Evolutionary conservation across 805 yeast species (phyloP).

Genomic region (Candida dendrica): DNA sequence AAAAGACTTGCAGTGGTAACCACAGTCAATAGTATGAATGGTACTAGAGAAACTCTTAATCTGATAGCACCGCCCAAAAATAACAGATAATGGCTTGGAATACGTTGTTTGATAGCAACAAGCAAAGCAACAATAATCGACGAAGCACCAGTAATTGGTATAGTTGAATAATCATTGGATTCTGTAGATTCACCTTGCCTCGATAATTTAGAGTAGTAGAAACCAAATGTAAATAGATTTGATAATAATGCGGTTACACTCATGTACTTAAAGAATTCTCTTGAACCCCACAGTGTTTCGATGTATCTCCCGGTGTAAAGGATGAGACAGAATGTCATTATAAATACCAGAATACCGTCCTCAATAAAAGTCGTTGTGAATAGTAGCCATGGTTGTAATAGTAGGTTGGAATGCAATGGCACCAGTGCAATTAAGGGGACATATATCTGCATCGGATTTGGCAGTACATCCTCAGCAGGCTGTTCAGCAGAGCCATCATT

Average conservation of each 20-base stretch:
- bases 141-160: slow-evolving; percentile 12
- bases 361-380: slow-evolving; percentile 41
- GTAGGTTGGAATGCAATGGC: slow-evolving; percentile 33
- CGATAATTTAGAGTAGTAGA: slow-evolving; percentile 14
- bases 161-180: slow-evolving; percentile 3
- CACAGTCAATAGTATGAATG: slow-evolving; percentile 21
- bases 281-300: slow-evolving; percentile 48
- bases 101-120: slow-evolving; percentile 48
- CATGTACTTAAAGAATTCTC: slow-evolving; percentile 37
- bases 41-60: slow-evolving; percentile 21
- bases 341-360: slow-evolving; percentile 31
- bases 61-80: slow-evolving; percentile 39
- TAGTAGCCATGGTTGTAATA: slow-evolving; percentile 43
- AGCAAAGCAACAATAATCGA: slow-evolving; percentile 35
- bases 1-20: slow-evolving; percentile 7
- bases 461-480: slow-evolving; percentile 10
- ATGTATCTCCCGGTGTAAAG: slow-evolving; percentile 47
- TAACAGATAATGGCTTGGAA: slow-evolving; percentile 44
- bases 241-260: slow-evolving; percentile 27
- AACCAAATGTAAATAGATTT: slow-evolving; percentile 26
- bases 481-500: slow-evolving; percentile 2
- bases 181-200: background rate
- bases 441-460: slow-evolving; percentile 38
- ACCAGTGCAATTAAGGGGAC: slow-evolving; percentile 46
- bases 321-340: slow-evolving; percentile 29